Conservation (phyloP, 2,329 filamentous ascomycete species). For the Macrophomina tecta region DNA sequence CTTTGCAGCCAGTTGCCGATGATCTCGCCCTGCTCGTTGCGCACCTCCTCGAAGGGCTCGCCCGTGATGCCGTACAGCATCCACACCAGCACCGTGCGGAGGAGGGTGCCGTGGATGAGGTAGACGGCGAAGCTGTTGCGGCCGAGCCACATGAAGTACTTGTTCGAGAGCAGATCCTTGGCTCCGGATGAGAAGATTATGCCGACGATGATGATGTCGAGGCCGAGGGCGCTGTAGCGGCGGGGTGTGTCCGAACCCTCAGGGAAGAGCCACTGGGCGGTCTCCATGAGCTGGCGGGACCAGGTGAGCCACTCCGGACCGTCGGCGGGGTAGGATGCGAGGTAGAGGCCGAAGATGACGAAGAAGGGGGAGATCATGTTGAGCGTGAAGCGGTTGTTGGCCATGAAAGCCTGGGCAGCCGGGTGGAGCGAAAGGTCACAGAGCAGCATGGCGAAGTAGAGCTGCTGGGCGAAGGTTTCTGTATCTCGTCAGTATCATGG, state of each 20-base stretch:
- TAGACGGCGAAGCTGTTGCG: constrained; percentile 63
- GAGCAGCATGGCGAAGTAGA: constrained; percentile 59
- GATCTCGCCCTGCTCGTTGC: constrained; percentile 47
- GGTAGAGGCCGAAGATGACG: constrained; percentile 52
- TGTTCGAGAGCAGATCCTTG: constrained; percentile 57
- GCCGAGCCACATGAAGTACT: constrained; percentile 60
- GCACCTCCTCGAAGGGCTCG: constrained; percentile 49
- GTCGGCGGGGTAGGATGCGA: constrained; percentile 57
- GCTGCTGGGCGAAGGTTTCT: constrained; percentile 62
- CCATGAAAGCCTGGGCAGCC: constrained; percentile 53
- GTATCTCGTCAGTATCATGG: background rate
- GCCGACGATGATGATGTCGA: constrained; percentile 57
- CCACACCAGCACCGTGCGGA: constrained; percentile 59
- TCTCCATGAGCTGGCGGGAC: constrained; percentile 52
- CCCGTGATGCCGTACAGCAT: constrained; percentile 59
- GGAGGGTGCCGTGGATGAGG: constrained; percentile 59
- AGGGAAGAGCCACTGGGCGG: constrained; percentile 55
- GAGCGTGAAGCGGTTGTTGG: constrained; percentile 48
- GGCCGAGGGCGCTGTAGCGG: constrained; percentile 55
- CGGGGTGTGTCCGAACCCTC: constrained; percentile 49
- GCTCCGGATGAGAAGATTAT: constrained; percentile 58
- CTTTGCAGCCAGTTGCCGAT: constrained; percentile 52
- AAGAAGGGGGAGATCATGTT: constrained; percentile 47
- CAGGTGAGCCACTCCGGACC: constrained; percentile 53
- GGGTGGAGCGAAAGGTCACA: constrained; percentile 58